Evolutionary conservation across 1,139 yeast genomes (phyloP), one percentile per base, ranked within the genome.

Genomic region (Saccharomycopsis crataegensis): DNA sequence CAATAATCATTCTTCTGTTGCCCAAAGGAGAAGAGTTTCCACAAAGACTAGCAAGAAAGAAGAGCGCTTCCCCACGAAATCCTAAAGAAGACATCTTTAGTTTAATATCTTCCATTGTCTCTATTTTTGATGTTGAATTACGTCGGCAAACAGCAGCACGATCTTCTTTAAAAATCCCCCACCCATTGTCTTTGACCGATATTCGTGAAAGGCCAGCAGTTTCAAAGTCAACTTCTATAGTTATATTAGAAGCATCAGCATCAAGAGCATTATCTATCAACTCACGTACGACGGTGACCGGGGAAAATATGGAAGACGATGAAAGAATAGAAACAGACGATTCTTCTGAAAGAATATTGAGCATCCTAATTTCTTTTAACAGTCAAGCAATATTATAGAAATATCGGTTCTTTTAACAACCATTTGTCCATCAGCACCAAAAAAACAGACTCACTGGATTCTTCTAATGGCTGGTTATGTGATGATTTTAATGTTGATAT

Each of bases 11-110:
- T 0, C 63, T 59, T 4, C 68, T 67, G 14, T 22, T 36, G 2
- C 53, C 53, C 12, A 38, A 33, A 33, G 45, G 46, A 31, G 61
- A 58, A 12, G 53, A 62, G 46, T 58, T 63, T 51, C 71, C 72
- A 2, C 77, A 63, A 28, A 80, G 63, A 55, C 74, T 77, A 16
- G 82, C 73, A 34, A 86, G 71, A 31, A 80, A 73, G 56, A 78
- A 77, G 41, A 87, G 66, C 0, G 93, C 88, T 63, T 83, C 86
- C 8, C 96, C 95, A 57, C 87, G 70, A 61, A 80, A 85, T 0
- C 94, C 93, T 61, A 79, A 74, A 0, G 86, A 77, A 0, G 63
- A 54, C 2, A 78, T 63, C 0, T 61, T 52, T 8, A 52, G 17
- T 1, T 60, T 59, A 31, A 82, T 62, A 48, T 81, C 84, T 1